Base-by-base conservation (phyloP, 1,139 yeast species). In the Meyerozyma athensensis region DNA sequence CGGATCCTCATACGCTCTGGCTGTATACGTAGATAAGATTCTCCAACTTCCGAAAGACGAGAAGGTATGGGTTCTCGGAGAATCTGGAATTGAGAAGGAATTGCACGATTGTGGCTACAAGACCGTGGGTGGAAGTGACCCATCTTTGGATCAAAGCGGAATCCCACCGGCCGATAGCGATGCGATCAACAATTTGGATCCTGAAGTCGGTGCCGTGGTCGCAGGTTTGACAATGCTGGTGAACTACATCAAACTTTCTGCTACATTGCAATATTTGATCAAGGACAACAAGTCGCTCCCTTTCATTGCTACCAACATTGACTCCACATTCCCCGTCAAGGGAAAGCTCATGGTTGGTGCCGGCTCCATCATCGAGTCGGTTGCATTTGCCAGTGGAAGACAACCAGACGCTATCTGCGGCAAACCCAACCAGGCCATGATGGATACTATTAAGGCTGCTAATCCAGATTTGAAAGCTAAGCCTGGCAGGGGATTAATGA, bases 271-370 rank as follows among this genome's bases (percentile, higher is more conserved):
- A 52, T 90, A 92, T 52, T 68, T 92, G 37, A 51, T 69, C 39
- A 62, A 68, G 40, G 75, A 74, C 46, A 72, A 83, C 46, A 80
- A 82, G 36, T 68, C 76, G 2, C 70, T 87, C 5, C 77, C 84
- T 26, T 92, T 89, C 58, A 71, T 94, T 47, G 97, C 97, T 20
- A 92, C 98, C n/a, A 92, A 92, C 58, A 84, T 85, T 35, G 98
- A 92, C 58, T 84, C 96, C 1, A 92, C 98, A 0, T 92, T 81
- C 67, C 98, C 98, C 4, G 78, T 85, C 40, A 82, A 86, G 56
- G 96, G 96, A 1, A 72, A 78, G 49, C 74, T 86, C 38, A 71
- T 92, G 38, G 94, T 96, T 19, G 98, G 98, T 17, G 97, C 98
- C 1, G 98, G 98, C 1, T 82, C 97, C 3, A 78, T 87, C 47